A percentile compares a stretch with the other conserved stretches of the same genome.
Conservation (phyloP, 2,329 filamentous ascomycete genomes). For the Botrytis fabae region DNA sequence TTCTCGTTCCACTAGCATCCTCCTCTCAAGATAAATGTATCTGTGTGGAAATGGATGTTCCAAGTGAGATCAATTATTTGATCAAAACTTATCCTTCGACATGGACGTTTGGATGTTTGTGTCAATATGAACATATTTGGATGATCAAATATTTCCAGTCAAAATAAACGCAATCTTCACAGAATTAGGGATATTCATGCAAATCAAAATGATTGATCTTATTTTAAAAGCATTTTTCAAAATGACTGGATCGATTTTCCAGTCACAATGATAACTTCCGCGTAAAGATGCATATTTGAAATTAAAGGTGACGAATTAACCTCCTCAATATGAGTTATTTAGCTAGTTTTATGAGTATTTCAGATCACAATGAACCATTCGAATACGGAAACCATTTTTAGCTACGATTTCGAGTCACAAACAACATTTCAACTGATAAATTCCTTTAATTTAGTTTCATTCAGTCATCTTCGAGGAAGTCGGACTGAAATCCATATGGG, state of each 20-base stretch:
- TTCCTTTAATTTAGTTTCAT: background rate
- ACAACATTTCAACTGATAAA: background rate
- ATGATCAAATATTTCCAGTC: background rate
- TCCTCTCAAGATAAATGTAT: too few relatives aligned
- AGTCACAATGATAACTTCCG: background rate
- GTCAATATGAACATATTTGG: background rate
- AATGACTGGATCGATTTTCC: background rate
- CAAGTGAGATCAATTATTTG: too few relatives aligned
- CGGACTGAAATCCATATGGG: background rate
- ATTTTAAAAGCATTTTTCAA: background rate
- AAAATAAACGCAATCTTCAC: too few relatives aligned
- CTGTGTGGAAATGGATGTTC: too few relatives aligned
- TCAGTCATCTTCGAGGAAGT: background rate
- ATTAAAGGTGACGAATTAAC: background rate
- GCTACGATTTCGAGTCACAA: background rate
- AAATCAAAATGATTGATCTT: background rate
- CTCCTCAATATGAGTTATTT: background rate
- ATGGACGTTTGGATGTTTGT: too few relatives aligned
- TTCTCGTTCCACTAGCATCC: too few relatives aligned
- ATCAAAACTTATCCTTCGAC: too few relatives aligned
- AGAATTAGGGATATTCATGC: too few relatives aligned
- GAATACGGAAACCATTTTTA: background rate
- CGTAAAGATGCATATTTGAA: background rate
- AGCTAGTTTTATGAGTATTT: background rate
- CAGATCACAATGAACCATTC: background rate